phyloP scores from a whole-genome alignment of 768 basidiomycete species.

The Amanita exitialis region DNA sequence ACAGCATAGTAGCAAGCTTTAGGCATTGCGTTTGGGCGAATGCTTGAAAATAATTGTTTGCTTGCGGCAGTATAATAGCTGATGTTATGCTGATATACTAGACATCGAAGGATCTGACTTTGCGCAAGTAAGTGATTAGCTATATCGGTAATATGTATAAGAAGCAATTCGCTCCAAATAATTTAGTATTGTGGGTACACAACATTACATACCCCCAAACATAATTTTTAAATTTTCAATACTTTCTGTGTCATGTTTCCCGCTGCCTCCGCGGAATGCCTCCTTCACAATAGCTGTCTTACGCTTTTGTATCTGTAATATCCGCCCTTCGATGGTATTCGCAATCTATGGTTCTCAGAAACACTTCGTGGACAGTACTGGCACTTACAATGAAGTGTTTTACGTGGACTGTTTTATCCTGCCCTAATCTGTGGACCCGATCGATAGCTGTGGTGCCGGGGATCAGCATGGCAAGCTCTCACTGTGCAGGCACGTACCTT shows the following conservation, averaged over 20 bases:
- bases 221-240: constrained; percentile 77
- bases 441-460: constrained; percentile 53
- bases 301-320: constrained; percentile 72
- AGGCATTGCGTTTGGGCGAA: constrained; percentile 1
- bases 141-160: no score
- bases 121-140: neutral
- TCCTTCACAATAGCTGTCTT: constrained; percentile 84
- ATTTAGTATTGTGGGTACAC: neutral
- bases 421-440: constrained; percentile 78
- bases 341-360: constrained; percentile 34
- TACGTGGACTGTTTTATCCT: constrained; percentile 73
- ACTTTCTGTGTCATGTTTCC: constrained; percentile 52
- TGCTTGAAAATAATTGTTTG: neutral
- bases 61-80: neutral
- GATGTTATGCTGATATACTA: neutral
- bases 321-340: constrained; percentile 72
- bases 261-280: constrained; percentile 57
- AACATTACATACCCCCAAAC: constrained; percentile 34
- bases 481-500: constrained; percentile 36
- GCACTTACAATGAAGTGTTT: constrained; percentile 70
- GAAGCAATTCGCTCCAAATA: neutral
- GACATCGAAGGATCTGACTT: neutral
- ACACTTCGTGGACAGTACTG: neutral
- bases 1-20: constrained; percentile 69
- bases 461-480: neutral